A percentile compares a stretch with the other conserved stretches of the same genome.
Conservation (phyloP, 2,329 filamentous ascomycete genomes). For the Tolypocladium cylindrosporum region DNA sequence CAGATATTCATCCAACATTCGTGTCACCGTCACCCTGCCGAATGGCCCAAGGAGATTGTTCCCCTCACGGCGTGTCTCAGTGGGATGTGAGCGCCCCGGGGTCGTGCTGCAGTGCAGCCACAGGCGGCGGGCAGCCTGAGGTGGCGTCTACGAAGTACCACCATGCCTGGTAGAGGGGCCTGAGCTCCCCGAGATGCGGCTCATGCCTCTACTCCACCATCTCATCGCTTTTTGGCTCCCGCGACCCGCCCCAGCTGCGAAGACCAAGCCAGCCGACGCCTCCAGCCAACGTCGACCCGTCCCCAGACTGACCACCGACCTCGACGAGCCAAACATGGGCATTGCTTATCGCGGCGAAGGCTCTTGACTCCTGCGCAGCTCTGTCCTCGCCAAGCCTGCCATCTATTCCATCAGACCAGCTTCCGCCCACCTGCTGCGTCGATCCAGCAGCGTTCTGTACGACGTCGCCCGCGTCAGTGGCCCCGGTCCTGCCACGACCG, state of each 20-base stretch:
- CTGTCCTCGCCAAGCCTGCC: background rate
- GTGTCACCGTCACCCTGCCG: background rate
- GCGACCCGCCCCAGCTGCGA: background rate
- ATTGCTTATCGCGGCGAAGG: background rate
- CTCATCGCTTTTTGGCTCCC: background rate
- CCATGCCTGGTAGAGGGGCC: too few species aligned
- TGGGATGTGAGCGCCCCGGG: background rate
- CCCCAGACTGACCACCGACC: background rate
- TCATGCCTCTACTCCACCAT: background rate
- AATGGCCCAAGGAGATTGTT: too few species aligned
- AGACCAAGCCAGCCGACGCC: too few species aligned
- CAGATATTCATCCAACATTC: background rate
- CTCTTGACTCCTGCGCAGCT: background rate
- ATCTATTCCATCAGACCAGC: background rate
- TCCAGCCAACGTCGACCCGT: background rate
- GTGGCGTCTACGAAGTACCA: background rate
- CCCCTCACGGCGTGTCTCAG: background rate
- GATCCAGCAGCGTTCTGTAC: background rate
- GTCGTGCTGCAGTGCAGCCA: background rate
- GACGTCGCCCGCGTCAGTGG: background rate
- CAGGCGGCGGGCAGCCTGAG: background rate
- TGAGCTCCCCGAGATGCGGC: background rate
- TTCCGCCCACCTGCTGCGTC: background rate
- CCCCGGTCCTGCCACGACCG: background rate
- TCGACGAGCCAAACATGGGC: background rate